Conservation (phyloP, 768 basidiomycete genomes). For the Leucogyrophana mollusca region DNA sequence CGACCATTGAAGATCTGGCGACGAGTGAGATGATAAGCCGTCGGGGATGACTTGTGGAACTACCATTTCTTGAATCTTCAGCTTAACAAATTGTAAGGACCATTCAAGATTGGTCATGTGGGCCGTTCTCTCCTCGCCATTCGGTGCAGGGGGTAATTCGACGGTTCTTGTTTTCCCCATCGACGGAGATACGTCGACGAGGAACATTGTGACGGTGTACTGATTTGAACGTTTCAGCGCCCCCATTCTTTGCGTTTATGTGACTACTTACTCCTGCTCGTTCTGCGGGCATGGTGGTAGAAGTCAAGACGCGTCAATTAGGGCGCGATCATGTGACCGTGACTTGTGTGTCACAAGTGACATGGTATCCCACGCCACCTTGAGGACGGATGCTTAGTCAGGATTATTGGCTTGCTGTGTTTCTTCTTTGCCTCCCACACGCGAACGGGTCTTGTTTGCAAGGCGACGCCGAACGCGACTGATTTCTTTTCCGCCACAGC, state of each 20-base stretch:
- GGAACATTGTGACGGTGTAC: conserved; percentile 88
- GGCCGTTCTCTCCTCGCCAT: conserved; percentile 47
- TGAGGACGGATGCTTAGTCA: conserved; percentile 14
- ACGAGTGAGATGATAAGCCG: not conserved
- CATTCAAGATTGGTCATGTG: conserved; percentile 80
- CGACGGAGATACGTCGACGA: conserved; percentile 83
- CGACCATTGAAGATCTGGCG: conserved; percentile 83
- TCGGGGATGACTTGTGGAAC: conserved; percentile 1
- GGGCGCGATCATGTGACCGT: not conserved
- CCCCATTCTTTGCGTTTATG: no score
- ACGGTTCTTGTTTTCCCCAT: conserved; percentile 71
- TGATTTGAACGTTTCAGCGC: conserved; percentile 28
- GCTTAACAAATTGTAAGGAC: conserved; percentile 82
- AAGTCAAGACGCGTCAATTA: not conserved
- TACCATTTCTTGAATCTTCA: conserved; percentile 92
- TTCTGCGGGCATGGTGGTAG: conserved; percentile 66
- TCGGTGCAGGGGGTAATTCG: conserved; percentile 49
- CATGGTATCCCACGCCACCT: conserved; percentile 21
- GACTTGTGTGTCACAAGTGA: conserved; percentile 13
- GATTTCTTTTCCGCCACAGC: conserved; percentile 3
- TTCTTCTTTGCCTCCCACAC: not conserved
- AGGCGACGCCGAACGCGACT: not conserved
- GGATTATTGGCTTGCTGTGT: conserved; percentile 2
- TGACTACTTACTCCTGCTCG: conserved; percentile 74
- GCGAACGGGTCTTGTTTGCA: conserved; percentile 1